phyloP scores from a whole-genome alignment of 441 rosid genomes.

The Mallotus japonicus region DNA sequence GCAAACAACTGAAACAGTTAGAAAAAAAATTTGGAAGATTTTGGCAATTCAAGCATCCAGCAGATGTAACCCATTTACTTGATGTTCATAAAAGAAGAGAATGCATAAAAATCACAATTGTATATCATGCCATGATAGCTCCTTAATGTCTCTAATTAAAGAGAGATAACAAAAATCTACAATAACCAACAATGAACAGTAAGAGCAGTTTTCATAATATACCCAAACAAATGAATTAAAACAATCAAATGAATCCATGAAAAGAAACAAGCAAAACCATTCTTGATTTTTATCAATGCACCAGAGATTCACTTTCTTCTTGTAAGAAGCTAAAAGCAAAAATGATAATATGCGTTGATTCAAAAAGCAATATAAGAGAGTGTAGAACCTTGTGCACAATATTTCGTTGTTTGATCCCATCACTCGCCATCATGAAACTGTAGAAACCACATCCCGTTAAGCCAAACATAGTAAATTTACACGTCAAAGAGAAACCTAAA shows the following conservation, averaged over 20 bases:
- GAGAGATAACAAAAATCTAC: not conserved
- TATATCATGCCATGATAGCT: not conserved
- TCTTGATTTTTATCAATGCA: too few species aligned
- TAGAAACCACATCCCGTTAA: slow-evolving; percentile 8
- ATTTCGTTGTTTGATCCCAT: slow-evolving; percentile 65
- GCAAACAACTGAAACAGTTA: slow-evolving; percentile 12
- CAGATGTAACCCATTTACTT: not conserved
- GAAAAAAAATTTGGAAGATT: not conserved
- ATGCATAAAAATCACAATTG: too few species aligned
- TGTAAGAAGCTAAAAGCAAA: not conserved
- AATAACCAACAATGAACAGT: not conserved
- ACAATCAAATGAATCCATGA: too few species aligned
- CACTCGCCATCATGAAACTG: slow-evolving; percentile 93
- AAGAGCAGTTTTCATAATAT: not conserved
- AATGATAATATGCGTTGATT: not conserved
- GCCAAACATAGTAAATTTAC: not conserved
- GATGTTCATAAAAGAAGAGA: not conserved
- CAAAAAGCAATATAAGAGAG: slow-evolving; percentile 12
- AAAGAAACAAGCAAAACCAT: too few species aligned
- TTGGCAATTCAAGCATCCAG: slow-evolving; percentile 2
- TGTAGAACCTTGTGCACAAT: slow-evolving; percentile 54
- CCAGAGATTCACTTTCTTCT: not conserved
- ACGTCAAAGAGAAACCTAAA: slow-evolving; percentile 13
- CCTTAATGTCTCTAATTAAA: not conserved
- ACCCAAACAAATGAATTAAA: not conserved